These are phyloP conservation scores for Aspergillus bombycis DNA, from an alignment of 2,329 filamentous ascomycete genomes.

Conservation along the genomic window DNA sequence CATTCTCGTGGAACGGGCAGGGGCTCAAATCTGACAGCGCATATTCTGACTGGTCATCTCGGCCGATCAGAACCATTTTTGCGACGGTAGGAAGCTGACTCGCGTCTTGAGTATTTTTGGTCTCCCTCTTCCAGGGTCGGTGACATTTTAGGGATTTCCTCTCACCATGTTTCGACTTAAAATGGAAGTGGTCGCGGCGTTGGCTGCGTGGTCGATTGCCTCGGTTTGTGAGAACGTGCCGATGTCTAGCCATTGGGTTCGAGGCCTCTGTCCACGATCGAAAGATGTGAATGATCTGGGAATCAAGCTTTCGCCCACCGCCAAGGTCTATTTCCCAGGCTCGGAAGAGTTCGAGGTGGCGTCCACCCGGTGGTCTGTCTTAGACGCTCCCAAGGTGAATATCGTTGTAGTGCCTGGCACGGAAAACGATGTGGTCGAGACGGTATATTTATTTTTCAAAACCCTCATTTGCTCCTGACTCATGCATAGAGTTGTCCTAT, in stretches of 20 bases:
- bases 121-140: background rate
- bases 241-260: background rate
- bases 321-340: conserved; percentile 49
- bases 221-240: conserved; percentile 6
- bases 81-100: background rate
- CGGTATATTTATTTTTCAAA: conserved; percentile 33
- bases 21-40: background rate
- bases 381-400: conserved; percentile 48
- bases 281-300: conserved; percentile 22
- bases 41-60: background rate
- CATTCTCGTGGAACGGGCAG: background rate
- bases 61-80: background rate
- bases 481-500: background rate
- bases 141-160: background rate
- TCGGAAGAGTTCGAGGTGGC: conserved; percentile 44
- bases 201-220: conserved; percentile 29
- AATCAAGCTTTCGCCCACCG: conserved; percentile 38
- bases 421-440: conserved; percentile 55
- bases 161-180: conserved; percentile 9
- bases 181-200: conserved; percentile 25
- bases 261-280: conserved; percentile 10
- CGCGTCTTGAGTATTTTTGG: background rate
- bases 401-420: conserved; percentile 53
- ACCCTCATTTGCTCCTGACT: background rate
- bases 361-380: conserved; percentile 51